A percentile compares a stretch with the other conserved stretches of the same genome.
Conservation (phyloP, 179 eudicot species). For the Beta corolliflora region DNA sequence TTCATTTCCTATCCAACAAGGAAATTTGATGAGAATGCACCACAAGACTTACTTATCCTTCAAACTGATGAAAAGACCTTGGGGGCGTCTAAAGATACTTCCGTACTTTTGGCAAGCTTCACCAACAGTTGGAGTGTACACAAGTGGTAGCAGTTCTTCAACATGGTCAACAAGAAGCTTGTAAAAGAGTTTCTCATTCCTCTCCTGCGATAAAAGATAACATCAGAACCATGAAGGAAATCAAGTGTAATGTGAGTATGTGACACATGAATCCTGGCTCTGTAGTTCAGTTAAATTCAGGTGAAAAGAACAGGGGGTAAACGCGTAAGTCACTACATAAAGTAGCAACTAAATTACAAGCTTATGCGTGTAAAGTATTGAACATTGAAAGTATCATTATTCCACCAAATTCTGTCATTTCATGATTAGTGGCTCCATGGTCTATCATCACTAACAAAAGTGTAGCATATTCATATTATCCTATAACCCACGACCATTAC, state of each 20-base stretch:
- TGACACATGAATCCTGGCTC: not conserved
- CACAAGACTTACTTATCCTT: conserved; percentile 57
- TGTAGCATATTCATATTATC: not conserved
- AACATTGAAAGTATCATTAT: not conserved
- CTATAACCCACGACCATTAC: not conserved
- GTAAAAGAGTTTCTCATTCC: conserved; percentile 49
- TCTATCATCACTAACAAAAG: not conserved
- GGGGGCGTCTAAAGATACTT: conserved; percentile 69
- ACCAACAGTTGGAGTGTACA: conserved; percentile 62
- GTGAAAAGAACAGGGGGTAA: too few relatives aligned
- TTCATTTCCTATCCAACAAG: not conserved
- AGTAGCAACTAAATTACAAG: not conserved
- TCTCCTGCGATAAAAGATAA: conserved; percentile 39
- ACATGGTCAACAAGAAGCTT: conserved; percentile 69
- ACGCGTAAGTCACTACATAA: not conserved
- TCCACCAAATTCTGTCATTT: not conserved
- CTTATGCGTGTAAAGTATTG: not conserved
- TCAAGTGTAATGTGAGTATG: not conserved
- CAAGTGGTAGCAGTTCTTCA: conserved; percentile 53
- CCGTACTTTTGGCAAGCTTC: conserved; percentile 98
- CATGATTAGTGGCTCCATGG: not conserved
- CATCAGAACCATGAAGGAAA: conserved; percentile 1
- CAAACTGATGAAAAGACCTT: conserved; percentile 68
- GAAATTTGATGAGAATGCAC: not conserved
- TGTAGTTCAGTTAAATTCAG: too few relatives aligned